Evolutionary conservation across 345 rosid species (phyloP), one percentile per base, ranked within the genome.

Genomic region (Camelina sativa): DNA sequence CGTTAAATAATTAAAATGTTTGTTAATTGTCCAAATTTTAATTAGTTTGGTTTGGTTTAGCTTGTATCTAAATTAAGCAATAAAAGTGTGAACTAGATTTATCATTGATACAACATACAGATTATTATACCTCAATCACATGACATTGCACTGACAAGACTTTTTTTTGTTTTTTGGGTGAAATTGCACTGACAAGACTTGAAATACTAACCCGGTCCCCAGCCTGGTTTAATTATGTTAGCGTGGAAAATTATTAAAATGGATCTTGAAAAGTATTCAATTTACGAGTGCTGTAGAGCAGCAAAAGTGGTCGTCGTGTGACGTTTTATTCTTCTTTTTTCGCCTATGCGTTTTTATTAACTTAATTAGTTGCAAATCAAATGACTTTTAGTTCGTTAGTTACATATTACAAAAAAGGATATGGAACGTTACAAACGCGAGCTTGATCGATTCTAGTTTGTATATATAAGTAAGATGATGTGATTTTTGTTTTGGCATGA

Each of bases 381-480:
- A 41, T 41, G 47, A 12, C n/a, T 41, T 15, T 41, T 4, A 41
- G 47, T 10, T 11, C 12, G 43, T 11, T 40, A 3, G 43, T 40
- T 11, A 40, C 13, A 40, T 40, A 34, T 34, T 34, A 2, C 47
- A 41, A 11, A 22, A 20, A 15, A 10, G 12, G 37, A 4, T 44
- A 32, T 44, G 30, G 44, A 48, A 48, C 32, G 50, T 37, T 37
- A 38, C 17, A 30, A 65, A 17, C 10, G 19, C 58, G 17, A 3
- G 17, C 57, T 32, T 30, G 17, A 48, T 65, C 30, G 69, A 48
- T 47, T 41, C n/a, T 53, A 23, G 40, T 34, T 47, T 48, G 56
- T 47, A 30, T 47, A 30, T 11, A 16, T 11, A 1, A 34, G 16
- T 34, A 47, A 2, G 2, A 3, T 41, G 47, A 41, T 11, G 47